Evolutionary conservation across 2,329 filamentous ascomycete genomes (phyloP).

Genomic region (Leptographium galeiforme): DNA sequence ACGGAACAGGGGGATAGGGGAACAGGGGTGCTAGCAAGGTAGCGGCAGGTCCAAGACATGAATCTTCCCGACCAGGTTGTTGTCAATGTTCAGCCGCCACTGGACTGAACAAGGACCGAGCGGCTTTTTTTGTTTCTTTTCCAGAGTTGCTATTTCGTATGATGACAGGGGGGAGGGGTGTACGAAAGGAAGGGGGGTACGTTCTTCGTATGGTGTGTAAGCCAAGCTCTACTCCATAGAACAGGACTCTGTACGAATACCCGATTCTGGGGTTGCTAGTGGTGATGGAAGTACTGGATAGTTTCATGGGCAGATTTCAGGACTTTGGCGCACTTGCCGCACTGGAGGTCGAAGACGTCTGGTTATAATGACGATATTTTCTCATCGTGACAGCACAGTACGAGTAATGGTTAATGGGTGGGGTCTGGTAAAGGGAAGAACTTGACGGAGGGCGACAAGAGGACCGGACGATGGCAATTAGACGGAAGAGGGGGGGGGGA

Average conservation of each 20-base stretch:
- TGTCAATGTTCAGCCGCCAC: slow-evolving; percentile 15
- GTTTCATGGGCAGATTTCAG: too few species aligned
- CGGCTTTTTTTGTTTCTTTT: background rate
- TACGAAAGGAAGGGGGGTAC: background rate
- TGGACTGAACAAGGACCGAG: slow-evolving; percentile 8
- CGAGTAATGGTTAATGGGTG: too few species aligned
- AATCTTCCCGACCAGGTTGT: slow-evolving; percentile 13
- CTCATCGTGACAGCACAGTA: too few species aligned
- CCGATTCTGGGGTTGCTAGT: too few species aligned
- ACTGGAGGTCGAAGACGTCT: too few species aligned
- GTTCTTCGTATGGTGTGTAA: background rate
- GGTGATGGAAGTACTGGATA: too few species aligned
- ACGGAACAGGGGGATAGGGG: slow-evolving; percentile 3
- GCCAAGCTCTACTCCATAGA: background rate
- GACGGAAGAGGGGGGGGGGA: background rate
- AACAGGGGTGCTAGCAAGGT: slow-evolving; percentile 4
- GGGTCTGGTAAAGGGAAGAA: background rate
- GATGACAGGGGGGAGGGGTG: background rate
- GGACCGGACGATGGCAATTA: background rate
- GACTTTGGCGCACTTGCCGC: too few species aligned
- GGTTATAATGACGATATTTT: too few species aligned
- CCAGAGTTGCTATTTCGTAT: background rate
- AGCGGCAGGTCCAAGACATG: slow-evolving; percentile 15
- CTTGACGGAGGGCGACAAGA: background rate
- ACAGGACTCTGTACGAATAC: background rate